Evolutionary conservation across 768 basidiomycete species (phyloP).

Genomic region (Naematelia aurantialba): DNA sequence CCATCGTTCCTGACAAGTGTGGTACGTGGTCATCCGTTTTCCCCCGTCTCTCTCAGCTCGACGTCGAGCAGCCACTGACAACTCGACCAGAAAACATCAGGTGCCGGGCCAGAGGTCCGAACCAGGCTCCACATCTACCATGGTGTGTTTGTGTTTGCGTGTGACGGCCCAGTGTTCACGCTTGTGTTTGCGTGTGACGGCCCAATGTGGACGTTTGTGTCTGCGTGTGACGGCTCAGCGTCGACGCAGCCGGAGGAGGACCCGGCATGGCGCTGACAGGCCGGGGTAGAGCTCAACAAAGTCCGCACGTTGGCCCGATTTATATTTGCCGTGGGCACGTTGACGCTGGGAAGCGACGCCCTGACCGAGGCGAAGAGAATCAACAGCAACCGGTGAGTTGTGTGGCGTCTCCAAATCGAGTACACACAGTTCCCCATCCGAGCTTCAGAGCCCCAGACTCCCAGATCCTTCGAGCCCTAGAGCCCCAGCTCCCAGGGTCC

Average conservation of each 20-base stretch:
- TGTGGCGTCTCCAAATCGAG: not conserved
- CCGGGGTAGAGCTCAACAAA: conserved; percentile 30
- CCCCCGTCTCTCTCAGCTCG: not conserved
- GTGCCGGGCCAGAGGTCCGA: conserved; percentile 38
- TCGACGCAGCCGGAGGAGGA: too few species aligned
- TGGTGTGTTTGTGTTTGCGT: conserved; percentile 11
- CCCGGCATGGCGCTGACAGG: not conserved
- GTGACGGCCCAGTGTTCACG: too few species aligned
- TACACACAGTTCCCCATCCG: not conserved
- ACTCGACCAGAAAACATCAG: conserved; percentile 28
- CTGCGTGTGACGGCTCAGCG: too few species aligned
- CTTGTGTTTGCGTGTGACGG: too few species aligned
- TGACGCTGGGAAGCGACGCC: conserved; percentile 30
- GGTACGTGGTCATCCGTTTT: conserved; percentile 14
- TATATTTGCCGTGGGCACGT: conserved; percentile 15
- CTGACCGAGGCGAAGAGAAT: conserved; percentile 19
- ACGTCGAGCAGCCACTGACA: not conserved
- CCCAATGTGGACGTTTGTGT: too few species aligned
- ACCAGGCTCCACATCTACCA: conserved; percentile 36
- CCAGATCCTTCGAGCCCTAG: too few species aligned
- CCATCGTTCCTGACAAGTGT: conserved; percentile 34
- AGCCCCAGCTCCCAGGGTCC: too few species aligned
- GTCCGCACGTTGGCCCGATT: conserved; percentile 34
- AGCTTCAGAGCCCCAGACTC: not conserved
- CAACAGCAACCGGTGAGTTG: conserved; percentile 20